Base-by-base conservation (phyloP, 2,329 filamentous ascomycete species). In the Escovopsis sp. region DNA sequence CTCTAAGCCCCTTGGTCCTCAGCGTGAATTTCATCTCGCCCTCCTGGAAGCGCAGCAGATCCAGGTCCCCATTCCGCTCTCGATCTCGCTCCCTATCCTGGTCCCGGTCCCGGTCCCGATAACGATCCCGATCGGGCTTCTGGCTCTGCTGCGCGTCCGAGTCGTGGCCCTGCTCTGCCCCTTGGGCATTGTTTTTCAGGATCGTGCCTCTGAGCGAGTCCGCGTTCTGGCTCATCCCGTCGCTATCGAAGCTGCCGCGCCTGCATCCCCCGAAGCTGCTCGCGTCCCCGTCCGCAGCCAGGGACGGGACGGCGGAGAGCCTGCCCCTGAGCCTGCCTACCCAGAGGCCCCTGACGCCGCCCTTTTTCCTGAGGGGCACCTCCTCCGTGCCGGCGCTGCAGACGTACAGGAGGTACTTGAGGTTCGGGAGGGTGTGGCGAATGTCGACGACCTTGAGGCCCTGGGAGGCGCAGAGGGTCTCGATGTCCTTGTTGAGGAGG, bases 401-500 rank as follows among this genome's bases (percentile, higher is more conserved):
- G 2, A 96, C 81, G 52, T 93, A 94, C 2, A 96, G 66, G 13
- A 96, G 66, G 52, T 94, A 95, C 58, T 94, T 94, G 9, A 98
- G 67, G 55, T 98, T 98, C 2, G 89, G 87, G 7, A 96, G 65
- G 0, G 89, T 94, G 51, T 96, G 86, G 5, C 91, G 75, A 14
- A 95, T 86, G 54, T 98, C 91, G 47, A 95, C 72, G 1, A 94
- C 79, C 37, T 81, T 79, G 11, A 95, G 66, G 0, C 81, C 81
- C 49, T 87, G 79, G 1, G 70, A 67, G 4, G 67, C 63, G 45
- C 76, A 79, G 4, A 81, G 64, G 0, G 69, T 62, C 51, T 96
- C 88, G 43, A 98, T 88, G 55, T 96, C 70, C 62, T 96, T 95
- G 65, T 96, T 96, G 12, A 98, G 71, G n/a, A 96, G 66, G 53